Conservation (phyloP, 352 stramenopile genomes). For the Thraustotheca clavata region DNA sequence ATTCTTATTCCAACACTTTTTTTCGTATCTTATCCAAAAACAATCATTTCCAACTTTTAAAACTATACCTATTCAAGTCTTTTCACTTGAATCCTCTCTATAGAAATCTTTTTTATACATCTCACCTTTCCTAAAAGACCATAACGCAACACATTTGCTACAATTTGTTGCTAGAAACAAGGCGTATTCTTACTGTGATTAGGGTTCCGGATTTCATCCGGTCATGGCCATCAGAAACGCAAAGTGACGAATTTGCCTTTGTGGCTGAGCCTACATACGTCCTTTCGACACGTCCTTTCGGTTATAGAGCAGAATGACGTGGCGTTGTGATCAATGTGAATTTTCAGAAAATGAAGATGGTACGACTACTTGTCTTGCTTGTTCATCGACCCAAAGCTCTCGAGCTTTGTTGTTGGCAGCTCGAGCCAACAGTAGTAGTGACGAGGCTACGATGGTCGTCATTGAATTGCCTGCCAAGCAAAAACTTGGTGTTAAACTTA, state of each 20-base stretch:
- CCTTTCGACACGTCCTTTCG: background rate
- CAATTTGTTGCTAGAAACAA: no score
- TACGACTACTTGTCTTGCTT: slow-evolving; percentile 49
- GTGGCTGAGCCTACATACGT: background rate
- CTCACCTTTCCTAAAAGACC: no score
- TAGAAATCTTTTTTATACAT: no score
- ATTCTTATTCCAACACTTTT: no score
- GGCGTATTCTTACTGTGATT: no score
- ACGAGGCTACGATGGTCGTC: slow-evolving; percentile 43
- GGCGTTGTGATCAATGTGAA: slow-evolving; percentile 50
- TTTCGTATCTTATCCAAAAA: no score
- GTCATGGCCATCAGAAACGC: slow-evolving; percentile 1
- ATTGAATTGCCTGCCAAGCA: slow-evolving; percentile 78
- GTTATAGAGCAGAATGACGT: slow-evolving; percentile 32
- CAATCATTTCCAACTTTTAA: no score
- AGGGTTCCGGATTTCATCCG: no score
- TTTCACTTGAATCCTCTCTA: no score
- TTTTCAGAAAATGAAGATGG: slow-evolving; percentile 54
- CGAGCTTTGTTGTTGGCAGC: background rate
- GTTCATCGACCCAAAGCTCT: slow-evolving; percentile 28
- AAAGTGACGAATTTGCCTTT: slow-evolving; percentile 7
- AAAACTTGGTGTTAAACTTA: slow-evolving; percentile 80
- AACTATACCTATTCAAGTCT: no score
- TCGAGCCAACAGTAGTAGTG: background rate
- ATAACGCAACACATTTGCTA: no score